Conservation (phyloP, 805 yeast genomes). For the Schwanniomyces vanrijiae region DNA sequence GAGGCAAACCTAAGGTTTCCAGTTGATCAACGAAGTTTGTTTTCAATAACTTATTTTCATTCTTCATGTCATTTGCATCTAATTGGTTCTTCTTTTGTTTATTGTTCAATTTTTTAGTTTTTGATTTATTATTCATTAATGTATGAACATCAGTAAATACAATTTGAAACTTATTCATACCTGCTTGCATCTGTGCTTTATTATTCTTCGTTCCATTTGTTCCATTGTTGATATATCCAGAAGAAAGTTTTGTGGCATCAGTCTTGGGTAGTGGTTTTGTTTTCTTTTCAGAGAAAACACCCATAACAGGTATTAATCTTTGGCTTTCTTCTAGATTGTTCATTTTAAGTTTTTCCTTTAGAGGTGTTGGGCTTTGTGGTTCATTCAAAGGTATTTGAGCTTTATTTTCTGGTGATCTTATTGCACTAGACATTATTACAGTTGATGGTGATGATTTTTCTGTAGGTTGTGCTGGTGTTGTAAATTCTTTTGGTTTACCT, state of each 20-base stretch:
- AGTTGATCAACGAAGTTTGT: constrained; percentile 1
- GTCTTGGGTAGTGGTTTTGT: constrained; percentile 3
- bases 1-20: background rate
- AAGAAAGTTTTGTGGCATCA: background rate
- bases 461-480: constrained; percentile 34
- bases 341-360: constrained; percentile 17
- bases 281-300: constrained; percentile 33
- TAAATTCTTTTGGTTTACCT: constrained; percentile 9
- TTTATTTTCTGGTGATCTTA: constrained; percentile 12
- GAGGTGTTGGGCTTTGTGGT: constrained; percentile 43
- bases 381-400: constrained; percentile 6
- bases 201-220: constrained; percentile 7
- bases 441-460: constrained; percentile 43
- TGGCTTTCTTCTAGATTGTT: constrained; percentile 4
- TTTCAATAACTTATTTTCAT: background rate
- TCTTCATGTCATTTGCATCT: background rate
- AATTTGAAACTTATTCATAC: constrained; percentile 47
- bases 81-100: constrained; percentile 1
- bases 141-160: constrained; percentile 42
- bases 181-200: constrained; percentile 35
- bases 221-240: constrained; percentile 7
- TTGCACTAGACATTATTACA: constrained; percentile 36
- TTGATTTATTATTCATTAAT: constrained; percentile 20
- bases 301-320: constrained; percentile 35
- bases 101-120: constrained; percentile 7